phyloP scores from a whole-genome alignment of 164 flowering plant species.

The Aristolochia californica region DNA sequence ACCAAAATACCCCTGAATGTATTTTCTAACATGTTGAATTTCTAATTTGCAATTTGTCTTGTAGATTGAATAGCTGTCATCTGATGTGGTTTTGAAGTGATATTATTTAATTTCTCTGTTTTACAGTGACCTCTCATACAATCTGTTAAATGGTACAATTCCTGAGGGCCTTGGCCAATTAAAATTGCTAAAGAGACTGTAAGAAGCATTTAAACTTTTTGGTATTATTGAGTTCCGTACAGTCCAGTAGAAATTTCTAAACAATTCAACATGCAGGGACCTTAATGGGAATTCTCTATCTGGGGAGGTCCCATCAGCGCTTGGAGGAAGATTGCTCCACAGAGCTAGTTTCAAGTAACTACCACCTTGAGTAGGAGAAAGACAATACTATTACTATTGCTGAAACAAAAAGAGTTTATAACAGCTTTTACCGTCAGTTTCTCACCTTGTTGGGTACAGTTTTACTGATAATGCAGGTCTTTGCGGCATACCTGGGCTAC shows the following conservation, averaged over 20 bases:
- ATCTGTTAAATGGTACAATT: constrained; percentile 80
- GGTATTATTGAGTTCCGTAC: too few relatives aligned
- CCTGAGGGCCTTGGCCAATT: constrained; percentile 87
- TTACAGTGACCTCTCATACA: constrained; percentile 88
- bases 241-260: neutral
- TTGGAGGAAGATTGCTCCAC: constrained; percentile 87
- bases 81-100: too few relatives aligned
- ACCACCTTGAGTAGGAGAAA: neutral
- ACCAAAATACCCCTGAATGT: too few relatives aligned
- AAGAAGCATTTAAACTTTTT: constrained; percentile 21
- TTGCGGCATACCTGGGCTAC: constrained; percentile 95
- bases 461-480: constrained; percentile 89
- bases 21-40: too few relatives aligned
- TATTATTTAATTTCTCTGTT: too few relatives aligned
- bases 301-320: constrained; percentile 77
- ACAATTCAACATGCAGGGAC: constrained; percentile 38
- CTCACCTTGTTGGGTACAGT: constrained; percentile 26
- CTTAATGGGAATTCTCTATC: constrained; percentile 82
- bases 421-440: neutral
- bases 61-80: too few relatives aligned
- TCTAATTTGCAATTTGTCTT: too few relatives aligned
- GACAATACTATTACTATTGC: too few relatives aligned
- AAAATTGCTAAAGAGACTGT: constrained; percentile 61
- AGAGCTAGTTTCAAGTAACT: constrained; percentile 94
- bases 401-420: neutral